These are phyloP conservation scores for Sphaerobolus stellatus DNA, from an alignment of 1,284 basidiomycete species.

Conservation along the genomic window DNA sequence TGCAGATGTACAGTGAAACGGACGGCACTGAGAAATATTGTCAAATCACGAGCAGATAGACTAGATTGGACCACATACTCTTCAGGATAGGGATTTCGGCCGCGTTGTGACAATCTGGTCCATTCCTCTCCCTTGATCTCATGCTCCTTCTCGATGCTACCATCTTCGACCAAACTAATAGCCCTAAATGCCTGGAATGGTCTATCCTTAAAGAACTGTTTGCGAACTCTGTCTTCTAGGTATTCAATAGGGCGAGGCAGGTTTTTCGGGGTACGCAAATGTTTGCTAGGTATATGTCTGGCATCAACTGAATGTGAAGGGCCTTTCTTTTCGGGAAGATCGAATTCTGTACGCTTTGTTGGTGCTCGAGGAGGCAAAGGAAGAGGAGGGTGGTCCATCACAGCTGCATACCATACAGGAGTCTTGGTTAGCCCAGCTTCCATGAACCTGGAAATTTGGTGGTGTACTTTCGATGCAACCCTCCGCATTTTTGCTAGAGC, in stretches of 20 bases:
- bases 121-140: constrained; percentile 62
- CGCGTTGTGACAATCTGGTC: constrained; percentile 76
- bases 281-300: constrained; percentile 31
- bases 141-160: constrained; percentile 53
- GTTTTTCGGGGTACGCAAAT: constrained; percentile 48
- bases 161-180: constrained; percentile 73
- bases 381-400: constrained; percentile 85
- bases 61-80: constrained; percentile 61
- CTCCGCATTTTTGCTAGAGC: constrained; percentile 71
- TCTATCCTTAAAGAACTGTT: constrained; percentile 94
- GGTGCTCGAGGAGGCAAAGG: constrained; percentile 78
- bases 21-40: constrained; percentile 59
- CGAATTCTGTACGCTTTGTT: constrained; percentile 52
- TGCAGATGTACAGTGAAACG: constrained; percentile 81
- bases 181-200: constrained; percentile 94
- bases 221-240: constrained; percentile 81
- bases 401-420: constrained; percentile 86
- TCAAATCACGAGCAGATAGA: constrained; percentile 12
- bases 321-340: constrained; percentile 34
- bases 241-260: constrained; percentile 72
- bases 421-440: constrained; percentile 64
- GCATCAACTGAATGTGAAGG: constrained; percentile 15
- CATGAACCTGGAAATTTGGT: constrained; percentile 83
- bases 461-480: constrained; percentile 86
- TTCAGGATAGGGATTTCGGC: constrained; percentile 82